Base-by-base conservation (phyloP, 192 early-diverging fungal species). In the Backusella sp. region DNA sequence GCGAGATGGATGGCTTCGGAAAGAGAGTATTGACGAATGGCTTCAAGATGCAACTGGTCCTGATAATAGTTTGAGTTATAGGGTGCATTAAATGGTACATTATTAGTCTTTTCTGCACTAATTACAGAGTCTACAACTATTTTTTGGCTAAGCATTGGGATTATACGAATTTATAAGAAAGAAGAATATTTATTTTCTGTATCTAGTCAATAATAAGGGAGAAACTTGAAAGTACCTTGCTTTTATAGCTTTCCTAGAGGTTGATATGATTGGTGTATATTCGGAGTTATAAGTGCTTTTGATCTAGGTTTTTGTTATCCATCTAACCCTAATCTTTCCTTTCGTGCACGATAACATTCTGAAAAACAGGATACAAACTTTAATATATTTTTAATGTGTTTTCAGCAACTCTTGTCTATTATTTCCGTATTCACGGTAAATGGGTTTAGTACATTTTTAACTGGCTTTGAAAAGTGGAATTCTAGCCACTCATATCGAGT, bases 231-330 rank as follows among this genome's bases (percentile, higher is more conserved):
- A 30, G 26, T 8, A 26, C 0, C 12, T 28, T 59, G 53, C 53
- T 28, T 62, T 62, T 62, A 62, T 62, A 28, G 14, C 21, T 62
- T 62, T 59, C 26, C 1, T 19, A 62, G n/a, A 62, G 56, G 23
- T 62, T 62, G 21, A 28, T 62, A 14, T 28, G 56, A 62, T 62
- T 62, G 56, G 56, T 62, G 56, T 28, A 62, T 62, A 62, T 62
- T 28, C 56, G 56, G 56, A 62, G 56, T 28, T 62, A 11, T 12
- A 62, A 62, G 26, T 9, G 4, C 14, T 11, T 53, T 59, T 59
- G 56, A 59, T 59, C 56, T 23, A 23, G 56, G 21, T 59, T 26
- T 49, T 28, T 26, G 23, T 12, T 28, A 62, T 28, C 23, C 26
- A 3, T 62, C 8, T 23, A 14, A 62, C 9, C 56, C 56, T 62